Evolutionary conservation across 148 eudicot species (phyloP).

Genomic region (Rhododendron vialii): DNA sequence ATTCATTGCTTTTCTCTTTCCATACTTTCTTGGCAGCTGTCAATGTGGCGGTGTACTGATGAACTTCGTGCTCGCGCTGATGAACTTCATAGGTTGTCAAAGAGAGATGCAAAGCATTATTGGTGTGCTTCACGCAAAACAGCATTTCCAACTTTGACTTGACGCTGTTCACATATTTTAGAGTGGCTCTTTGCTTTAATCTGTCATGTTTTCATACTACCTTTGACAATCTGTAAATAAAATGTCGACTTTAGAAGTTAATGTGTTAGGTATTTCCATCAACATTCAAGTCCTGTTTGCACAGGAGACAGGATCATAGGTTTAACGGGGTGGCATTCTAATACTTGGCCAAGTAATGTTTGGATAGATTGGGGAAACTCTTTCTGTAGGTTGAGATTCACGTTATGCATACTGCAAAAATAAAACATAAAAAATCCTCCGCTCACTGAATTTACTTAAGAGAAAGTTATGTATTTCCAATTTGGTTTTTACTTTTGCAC

Average conservation of each 20-base stretch:
- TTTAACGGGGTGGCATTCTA: background rate
- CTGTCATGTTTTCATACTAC: background rate
- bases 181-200: background rate
- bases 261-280: background rate
- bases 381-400: background rate
- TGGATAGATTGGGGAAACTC: background rate
- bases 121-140: slow-evolving; percentile 29
- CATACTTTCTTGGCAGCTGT: slow-evolving; percentile 44
- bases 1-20: background rate
- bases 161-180: background rate
- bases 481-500: background rate
- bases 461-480: background rate
- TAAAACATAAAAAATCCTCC: background rate
- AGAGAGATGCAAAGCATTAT: slow-evolving; percentile 93
- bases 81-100: slow-evolving; percentile 58
- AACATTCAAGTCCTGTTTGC: background rate
- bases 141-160: background rate
- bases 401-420: background rate
- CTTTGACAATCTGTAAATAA: background rate
- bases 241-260: background rate
- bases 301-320: background rate
- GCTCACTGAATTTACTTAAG: background rate
- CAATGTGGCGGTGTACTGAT: slow-evolving; percentile 97
- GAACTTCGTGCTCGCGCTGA: slow-evolving; percentile 80
- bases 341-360: background rate